Conservation (phyloP, 2,329 filamentous ascomycete genomes). For the Beauveria caledonica region DNA sequence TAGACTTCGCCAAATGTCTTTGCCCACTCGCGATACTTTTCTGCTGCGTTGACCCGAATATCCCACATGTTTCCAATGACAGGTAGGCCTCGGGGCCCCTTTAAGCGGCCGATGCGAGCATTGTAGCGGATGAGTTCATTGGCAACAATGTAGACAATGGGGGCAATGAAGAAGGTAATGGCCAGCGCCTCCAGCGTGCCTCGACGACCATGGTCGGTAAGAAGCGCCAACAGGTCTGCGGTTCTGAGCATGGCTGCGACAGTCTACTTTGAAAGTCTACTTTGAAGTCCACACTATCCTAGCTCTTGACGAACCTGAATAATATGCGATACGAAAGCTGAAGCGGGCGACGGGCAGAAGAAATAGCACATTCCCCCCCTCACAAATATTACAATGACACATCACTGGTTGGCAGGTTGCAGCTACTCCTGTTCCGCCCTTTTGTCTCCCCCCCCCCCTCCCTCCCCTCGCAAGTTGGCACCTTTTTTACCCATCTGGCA, state of each 20-base stretch:
- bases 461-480: not conserved
- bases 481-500: not conserved
- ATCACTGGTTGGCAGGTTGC: not conserved
- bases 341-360: not conserved
- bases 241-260: not conserved
- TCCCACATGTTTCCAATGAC: constrained; percentile 48
- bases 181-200: constrained; percentile 15
- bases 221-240: not conserved
- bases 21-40: constrained; percentile 48
- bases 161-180: constrained; percentile 20
- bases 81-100: constrained; percentile 41
- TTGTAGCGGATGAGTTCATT: constrained; percentile 40
- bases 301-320: not conserved
- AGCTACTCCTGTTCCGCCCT: not conserved
- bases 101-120: constrained; percentile 36
- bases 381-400: not conserved
- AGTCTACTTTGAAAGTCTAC: too few relatives aligned
- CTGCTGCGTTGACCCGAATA: constrained; percentile 46
- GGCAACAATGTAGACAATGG: constrained; percentile 36
- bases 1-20: constrained; percentile 41
- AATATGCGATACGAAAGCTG: not conserved
- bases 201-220: not conserved
- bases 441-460: not conserved
- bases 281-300: not conserved
- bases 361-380: not conserved